These are phyloP conservation scores for Microbotryum intermedium DNA, from an alignment of 1,284 basidiomycete species.

Conservation along the genomic window DNA sequence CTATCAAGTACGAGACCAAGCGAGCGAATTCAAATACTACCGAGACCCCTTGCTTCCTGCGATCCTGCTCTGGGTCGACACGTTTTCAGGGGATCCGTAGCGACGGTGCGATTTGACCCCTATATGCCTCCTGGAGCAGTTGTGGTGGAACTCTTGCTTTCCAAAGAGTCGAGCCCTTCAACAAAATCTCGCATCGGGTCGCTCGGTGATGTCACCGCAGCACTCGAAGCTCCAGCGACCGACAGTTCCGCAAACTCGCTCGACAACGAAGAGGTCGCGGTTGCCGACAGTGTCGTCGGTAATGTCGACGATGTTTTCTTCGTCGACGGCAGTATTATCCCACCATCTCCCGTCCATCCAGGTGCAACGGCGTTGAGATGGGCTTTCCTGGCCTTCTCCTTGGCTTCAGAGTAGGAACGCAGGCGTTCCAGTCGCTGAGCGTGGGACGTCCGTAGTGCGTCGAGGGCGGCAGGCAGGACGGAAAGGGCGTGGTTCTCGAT, in stretches of 20 bases:
- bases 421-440: constrained; percentile 54
- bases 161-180: constrained; percentile 21
- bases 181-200: constrained; percentile 28
- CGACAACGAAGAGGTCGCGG: neutral
- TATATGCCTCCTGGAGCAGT: too few species aligned
- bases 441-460: constrained; percentile 55
- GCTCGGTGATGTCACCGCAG: constrained; percentile 7
- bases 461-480: constrained; percentile 58
- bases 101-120: too few species aligned
- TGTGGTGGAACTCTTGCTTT: neutral
- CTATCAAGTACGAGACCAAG: too few species aligned
- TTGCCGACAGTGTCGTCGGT: neutral
- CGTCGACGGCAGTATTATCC: constrained; percentile 23
- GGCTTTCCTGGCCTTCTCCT: constrained; percentile 53
- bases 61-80: too few species aligned
- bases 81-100: too few species aligned
- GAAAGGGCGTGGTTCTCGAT: constrained; percentile 70
- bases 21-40: too few species aligned
- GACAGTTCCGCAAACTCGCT: constrained; percentile 38
- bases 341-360: constrained; percentile 25
- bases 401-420: constrained; percentile 61
- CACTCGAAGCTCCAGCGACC: constrained; percentile 27
- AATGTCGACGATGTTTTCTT: neutral
- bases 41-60: too few species aligned
- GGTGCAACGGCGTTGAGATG: constrained; percentile 31